Conservation (phyloP, 495 filamentous ascomycete species). For the Tuber aestivum region DNA sequence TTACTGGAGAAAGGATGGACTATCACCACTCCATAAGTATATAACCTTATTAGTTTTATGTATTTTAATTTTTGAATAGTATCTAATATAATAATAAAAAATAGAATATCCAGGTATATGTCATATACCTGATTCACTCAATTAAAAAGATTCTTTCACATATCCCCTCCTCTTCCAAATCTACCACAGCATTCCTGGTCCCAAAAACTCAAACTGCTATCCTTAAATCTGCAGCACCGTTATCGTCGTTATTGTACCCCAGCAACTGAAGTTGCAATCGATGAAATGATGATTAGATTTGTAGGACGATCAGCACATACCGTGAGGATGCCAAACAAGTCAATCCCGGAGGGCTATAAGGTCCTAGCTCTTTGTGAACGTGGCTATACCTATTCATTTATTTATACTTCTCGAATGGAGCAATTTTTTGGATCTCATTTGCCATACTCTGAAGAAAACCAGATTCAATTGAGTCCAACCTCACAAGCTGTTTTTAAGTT, state of each 20-base stretch:
- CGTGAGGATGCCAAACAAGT: neutral
- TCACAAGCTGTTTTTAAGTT: neutral
- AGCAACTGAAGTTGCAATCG: slow-evolving; percentile 3
- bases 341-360: slow-evolving; percentile 13
- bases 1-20: neutral
- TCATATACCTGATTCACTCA: neutral
- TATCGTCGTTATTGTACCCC: slow-evolving; percentile 1
- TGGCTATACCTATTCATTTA: slow-evolving; percentile 16
- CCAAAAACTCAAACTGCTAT: slow-evolving; percentile 3
- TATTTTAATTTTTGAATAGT: too few relatives aligned
- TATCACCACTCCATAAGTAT: neutral
- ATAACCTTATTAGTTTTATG: too few relatives aligned
- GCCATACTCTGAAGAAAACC: neutral
- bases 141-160: slow-evolving; percentile 7
- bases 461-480: neutral
- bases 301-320: neutral
- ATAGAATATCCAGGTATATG: neutral
- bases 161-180: neutral
- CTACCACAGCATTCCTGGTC: neutral
- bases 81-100: too few relatives aligned
- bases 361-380: slow-evolving; percentile 16
- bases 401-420: slow-evolving; percentile 6
- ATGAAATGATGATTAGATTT: slow-evolving; percentile 17
- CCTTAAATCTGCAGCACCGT: neutral
- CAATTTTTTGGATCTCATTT: neutral